Evolutionary conservation across 164 flowering plant genomes (phyloP), one percentile per base, ranked within the genome.

Genomic region (Amborella trichopoda): DNA sequence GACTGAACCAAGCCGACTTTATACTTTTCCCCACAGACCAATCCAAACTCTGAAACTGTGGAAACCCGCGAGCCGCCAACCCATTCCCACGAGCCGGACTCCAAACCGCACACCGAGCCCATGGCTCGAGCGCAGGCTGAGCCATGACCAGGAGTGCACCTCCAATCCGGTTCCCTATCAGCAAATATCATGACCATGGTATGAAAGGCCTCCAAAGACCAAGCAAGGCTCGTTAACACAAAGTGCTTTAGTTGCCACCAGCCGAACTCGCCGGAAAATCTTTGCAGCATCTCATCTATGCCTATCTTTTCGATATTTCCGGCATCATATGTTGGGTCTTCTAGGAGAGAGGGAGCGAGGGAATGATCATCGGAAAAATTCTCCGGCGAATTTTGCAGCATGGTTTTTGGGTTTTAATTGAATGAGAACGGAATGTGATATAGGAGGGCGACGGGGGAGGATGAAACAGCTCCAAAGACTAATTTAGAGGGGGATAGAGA

Each of bases 171-270:
- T 39, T 85, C 89, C 6, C 72, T 70, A 61, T 90, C 97, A 9
- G 95, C 91, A 56, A 90, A 90, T n/a, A 90, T 85, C 86, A 90
- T 83, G 39, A 85, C 94, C 97, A 90, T 90, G 32, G 94, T 76
- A 55, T 85, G 95, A 45, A 83, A 76, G 20, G 91, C 94, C 69
- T 90, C 95, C 2, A 90, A 68, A 0, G 83, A 82, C 95, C 94
- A 90, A 0, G 94, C 97, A 43, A 81, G 24, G 65, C 76, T 72
- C 4, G 94, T 79, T 5, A 90, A 58, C 1, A 90, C 68, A 24
- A 90, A 86, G 72, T 90, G 97, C 20, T 66, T 54, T 40, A 83
- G 28, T 40, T 90, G 97, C 94, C 94, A 85, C 39, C 21, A 6
- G 44, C 97, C 97, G 44, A 83, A 77, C 70, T 85, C 94, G 6